Percentiles rank a stretch among this genome's conserved stretches.
Evolutionary conservation across 139 green algal genomes (phyloP).

Genomic region (Dunaliella primolecta): DNA sequence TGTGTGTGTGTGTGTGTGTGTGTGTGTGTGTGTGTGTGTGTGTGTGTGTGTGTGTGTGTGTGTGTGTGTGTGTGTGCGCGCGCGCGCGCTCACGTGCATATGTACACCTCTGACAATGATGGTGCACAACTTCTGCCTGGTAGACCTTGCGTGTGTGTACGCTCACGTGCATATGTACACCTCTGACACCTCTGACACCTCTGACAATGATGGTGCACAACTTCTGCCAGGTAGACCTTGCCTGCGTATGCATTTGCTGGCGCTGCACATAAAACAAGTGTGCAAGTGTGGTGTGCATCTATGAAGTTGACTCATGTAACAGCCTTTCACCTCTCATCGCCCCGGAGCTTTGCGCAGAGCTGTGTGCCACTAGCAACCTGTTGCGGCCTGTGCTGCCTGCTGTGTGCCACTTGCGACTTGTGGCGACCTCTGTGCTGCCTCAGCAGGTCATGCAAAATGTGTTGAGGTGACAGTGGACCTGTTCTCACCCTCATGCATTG

Average conservation of each 20-base stretch:
- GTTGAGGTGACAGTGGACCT: background rate
- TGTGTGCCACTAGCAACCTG: too few relatives aligned
- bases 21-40: background rate
- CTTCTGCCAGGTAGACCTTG: background rate
- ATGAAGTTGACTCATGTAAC: background rate
- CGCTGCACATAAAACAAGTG: background rate
- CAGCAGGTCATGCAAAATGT: constrained; percentile 7
- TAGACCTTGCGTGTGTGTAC: background rate
- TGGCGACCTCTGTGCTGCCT: too few relatives aligned
- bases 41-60: background rate
- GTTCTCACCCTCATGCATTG: background rate
- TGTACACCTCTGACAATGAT: background rate
- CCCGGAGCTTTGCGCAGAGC: too few relatives aligned
- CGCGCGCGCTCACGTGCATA: background rate
- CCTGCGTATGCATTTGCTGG: background rate
- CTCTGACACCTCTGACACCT: background rate
- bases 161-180: background rate
- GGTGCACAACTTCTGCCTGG: background rate
- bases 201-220: background rate
- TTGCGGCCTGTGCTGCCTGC: too few relatives aligned
- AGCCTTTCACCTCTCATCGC: too few relatives aligned
- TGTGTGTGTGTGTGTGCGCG: background rate
- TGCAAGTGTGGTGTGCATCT: background rate
- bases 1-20: background rate
- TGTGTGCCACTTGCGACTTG: too few relatives aligned